Evolutionary conservation across 106 monocot species (phyloP), one percentile per base, ranked within the genome.

Genomic region (Allium sativum): DNA sequence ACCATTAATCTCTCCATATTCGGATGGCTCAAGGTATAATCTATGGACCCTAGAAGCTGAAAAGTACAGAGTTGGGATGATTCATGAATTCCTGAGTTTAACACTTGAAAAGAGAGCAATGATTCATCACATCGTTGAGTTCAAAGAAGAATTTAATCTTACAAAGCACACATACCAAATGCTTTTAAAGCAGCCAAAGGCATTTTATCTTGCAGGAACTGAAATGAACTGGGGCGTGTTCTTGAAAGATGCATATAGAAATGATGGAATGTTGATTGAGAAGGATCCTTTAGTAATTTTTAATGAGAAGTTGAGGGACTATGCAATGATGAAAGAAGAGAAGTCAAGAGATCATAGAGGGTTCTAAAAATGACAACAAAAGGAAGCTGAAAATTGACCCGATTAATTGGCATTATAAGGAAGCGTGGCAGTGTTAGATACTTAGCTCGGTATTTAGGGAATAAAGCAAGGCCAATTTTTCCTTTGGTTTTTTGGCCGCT

Each of bases 221-320:
- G 92, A 87, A 78, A 98, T 98, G 96, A 92, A 98, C 21, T 98
- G 91, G 91, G 80, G 75, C 0, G 92, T 98, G 76, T 98, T 98
- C 73, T 43, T 98, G 76, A 87, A 58, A 70, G 82, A 91, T 52
- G 77, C 77, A 9, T 98, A 98, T 48, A 62, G 40, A 3, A 80
- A 84, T 7, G 76, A 82, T 59, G 96, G 96, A 18, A 66, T 65
- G 0, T 62, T 98, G n/a, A 76, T 82, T 1, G 85, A 88, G 45
- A 88, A 82, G 70, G 96, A 92, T 51, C 88, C 91, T 0, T 76
- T 67, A 65, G 79, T 88, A 41, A 19, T 76, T 71, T 92, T 98
- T 55, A 78, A 91, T 7, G 82, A 98, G 70, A 88, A 88, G 69
- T 56, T 98, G 73, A 59, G 74, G 47, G 67, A 65, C 15, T 79